A percentile compares a stretch with the other conserved stretches of the same genome.
These are phyloP conservation scores for Saccharomycopsis javanensis DNA, from an alignment of 805 yeast genomes.

Conservation along the genomic window DNA sequence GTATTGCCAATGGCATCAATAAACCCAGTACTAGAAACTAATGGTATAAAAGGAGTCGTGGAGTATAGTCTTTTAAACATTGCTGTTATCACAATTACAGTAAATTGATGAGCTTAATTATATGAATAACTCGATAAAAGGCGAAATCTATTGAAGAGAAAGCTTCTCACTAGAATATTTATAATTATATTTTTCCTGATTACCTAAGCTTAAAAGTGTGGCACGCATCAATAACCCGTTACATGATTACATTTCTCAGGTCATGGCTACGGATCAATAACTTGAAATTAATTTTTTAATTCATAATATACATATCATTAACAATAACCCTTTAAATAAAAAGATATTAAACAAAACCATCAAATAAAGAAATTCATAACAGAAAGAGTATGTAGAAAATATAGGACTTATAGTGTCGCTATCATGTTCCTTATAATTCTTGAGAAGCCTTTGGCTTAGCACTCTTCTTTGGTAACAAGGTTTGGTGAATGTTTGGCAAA, in stretches of 20 bases:
- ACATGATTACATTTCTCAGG: not conserved
- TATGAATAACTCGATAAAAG: not conserved
- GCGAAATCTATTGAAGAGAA: not conserved
- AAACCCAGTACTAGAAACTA: slow-evolving; percentile 26
- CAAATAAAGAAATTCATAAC: not conserved
- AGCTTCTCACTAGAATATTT: too few relatives aligned
- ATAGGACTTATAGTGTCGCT: not conserved
- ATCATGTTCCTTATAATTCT: slow-evolving; percentile 39
- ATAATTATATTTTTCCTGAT: too few relatives aligned
- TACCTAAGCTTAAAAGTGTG: not conserved
- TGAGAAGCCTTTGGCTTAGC: slow-evolving; percentile 55
- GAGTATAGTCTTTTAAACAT: slow-evolving; percentile 2
- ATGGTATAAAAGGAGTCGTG: slow-evolving; percentile 2
- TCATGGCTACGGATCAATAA: not conserved
- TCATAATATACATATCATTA: slow-evolving; percentile 1
- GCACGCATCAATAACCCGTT: not conserved
- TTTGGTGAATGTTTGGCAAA: slow-evolving; percentile 92
- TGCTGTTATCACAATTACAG: not conserved
- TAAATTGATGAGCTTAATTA: not conserved
- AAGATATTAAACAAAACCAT: not conserved
- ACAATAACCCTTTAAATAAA: not conserved
- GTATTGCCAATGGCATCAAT: slow-evolving; percentile 90
- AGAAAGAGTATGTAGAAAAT: not conserved
- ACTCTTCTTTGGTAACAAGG: slow-evolving; percentile 77
- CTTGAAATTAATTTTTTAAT: not conserved